These are phyloP conservation scores for Metroxylon sagu DNA, from an alignment of 176 grass and related monocot species.

Conservation along the genomic window DNA sequence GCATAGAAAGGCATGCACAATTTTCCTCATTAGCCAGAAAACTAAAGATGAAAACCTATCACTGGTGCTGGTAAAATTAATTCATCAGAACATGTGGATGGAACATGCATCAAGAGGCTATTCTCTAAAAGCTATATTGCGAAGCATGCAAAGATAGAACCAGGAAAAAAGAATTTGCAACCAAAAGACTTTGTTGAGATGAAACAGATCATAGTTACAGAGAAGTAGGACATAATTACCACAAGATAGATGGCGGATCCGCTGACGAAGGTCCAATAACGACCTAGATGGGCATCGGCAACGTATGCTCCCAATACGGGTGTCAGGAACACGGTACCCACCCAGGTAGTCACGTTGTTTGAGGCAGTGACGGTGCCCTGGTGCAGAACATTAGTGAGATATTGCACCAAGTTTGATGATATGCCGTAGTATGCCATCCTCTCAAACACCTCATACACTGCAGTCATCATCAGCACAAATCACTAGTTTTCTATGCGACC, in stretches of 20 bases:
- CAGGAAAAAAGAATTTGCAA: too few relatives aligned
- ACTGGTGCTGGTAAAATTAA: too few relatives aligned
- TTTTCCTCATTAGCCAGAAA: too few relatives aligned
- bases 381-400: constrained; percentile 57
- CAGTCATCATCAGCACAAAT: neutral
- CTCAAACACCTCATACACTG: constrained; percentile 91
- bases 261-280: constrained; percentile 80
- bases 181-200: too few relatives aligned
- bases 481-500: too few relatives aligned
- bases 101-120: too few relatives aligned
- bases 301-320: constrained; percentile 60
- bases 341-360: constrained; percentile 89
- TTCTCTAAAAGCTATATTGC: too few relatives aligned
- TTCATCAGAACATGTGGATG: too few relatives aligned
- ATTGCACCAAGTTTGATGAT: constrained; percentile 67
- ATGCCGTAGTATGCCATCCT: constrained; percentile 87
- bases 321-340: constrained; percentile 65
- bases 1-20: too few relatives aligned
- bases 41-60: too few relatives aligned
- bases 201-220: too few relatives aligned
- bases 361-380: constrained; percentile 64
- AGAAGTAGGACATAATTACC: constrained; percentile 14
- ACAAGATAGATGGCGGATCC: constrained; percentile 58
- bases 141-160: too few relatives aligned
- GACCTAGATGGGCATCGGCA: constrained; percentile 68